These are phyloP conservation scores for Pythium periplocum DNA, from an alignment of 352 stramenopile genomes.

Conservation along the genomic window DNA sequence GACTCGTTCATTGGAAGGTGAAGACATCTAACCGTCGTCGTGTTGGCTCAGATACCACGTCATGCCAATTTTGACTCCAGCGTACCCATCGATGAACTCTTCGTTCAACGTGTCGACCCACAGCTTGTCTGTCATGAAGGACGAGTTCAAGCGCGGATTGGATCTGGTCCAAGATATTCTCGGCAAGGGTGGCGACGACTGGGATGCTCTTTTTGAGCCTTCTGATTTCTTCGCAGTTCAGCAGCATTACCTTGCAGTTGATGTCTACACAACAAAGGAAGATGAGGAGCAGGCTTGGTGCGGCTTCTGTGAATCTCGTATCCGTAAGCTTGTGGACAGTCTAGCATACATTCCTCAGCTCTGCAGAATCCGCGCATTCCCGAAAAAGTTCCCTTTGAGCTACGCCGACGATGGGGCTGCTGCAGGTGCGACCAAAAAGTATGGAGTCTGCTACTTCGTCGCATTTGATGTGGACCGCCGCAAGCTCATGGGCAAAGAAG, in stretches of 20 bases:
- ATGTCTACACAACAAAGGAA: slow-evolving; percentile 87
- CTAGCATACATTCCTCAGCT: slow-evolving; percentile 78
- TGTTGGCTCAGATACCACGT: slow-evolving; percentile 78
- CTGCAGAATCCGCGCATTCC: slow-evolving; percentile 76
- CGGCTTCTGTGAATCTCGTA: slow-evolving; percentile 91
- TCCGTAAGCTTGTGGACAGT: slow-evolving; percentile 89
- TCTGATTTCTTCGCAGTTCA: slow-evolving; percentile 87
- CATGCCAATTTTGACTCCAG: slow-evolving; percentile 99
- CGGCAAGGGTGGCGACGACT: slow-evolving; percentile 75
- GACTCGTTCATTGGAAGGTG: not conserved
- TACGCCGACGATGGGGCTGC: slow-evolving; percentile 24
- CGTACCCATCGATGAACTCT: slow-evolving; percentile 99
- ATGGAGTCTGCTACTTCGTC: slow-evolving; percentile 81
- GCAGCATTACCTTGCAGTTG: slow-evolving; percentile 88
- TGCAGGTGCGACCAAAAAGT: slow-evolving; percentile 33
- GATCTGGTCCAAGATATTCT: slow-evolving; percentile 82
- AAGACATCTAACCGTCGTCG: too few relatives aligned
- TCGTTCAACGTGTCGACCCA: slow-evolving; percentile 97
- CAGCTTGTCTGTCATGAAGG: slow-evolving; percentile 92
- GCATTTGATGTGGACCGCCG: slow-evolving; percentile 80
- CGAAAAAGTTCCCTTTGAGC: slow-evolving; percentile 79
- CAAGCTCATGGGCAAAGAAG: slow-evolving; percentile 69
- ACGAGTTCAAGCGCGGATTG: slow-evolving; percentile 87
- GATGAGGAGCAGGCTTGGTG: slow-evolving; percentile 92
- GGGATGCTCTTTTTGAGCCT: slow-evolving; percentile 71